These are phyloP conservation scores for Pedinophyceae sp. DNA, from an alignment of 139 green algal genomes.

Conservation along the genomic window DNA sequence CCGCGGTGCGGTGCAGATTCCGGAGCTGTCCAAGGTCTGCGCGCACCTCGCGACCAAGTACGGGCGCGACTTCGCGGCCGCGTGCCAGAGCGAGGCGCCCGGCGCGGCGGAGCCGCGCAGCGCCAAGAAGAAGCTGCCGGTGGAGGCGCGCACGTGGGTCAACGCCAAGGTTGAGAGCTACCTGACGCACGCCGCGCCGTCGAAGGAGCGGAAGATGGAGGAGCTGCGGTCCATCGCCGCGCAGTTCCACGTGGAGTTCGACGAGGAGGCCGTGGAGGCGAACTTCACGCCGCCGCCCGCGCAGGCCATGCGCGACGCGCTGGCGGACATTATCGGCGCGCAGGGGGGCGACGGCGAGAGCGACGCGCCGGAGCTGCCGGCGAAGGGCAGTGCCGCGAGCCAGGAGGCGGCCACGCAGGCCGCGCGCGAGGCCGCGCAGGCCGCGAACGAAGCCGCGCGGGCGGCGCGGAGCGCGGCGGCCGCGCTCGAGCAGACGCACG, in stretches of 20 bases:
- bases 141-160: neutral
- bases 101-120: neutral
- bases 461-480: no score
- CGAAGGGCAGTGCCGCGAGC: no score
- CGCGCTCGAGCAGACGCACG: no score
- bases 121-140: neutral
- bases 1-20: neutral
- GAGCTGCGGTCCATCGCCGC: neutral
- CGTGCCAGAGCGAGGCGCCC: neutral
- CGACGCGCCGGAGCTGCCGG: no score
- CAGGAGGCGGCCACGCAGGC: no score
- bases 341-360: no score
- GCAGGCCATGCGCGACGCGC: no score
- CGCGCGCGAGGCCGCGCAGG: no score
- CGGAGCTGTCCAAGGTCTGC: neutral
- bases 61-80: neutral
- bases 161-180: neutral
- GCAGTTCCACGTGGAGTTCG: neutral
- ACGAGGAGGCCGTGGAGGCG: no score
- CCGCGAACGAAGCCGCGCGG: no score
- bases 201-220: neutral
- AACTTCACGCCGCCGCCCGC: no score
- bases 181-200: neutral
- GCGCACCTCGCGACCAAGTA: neutral
- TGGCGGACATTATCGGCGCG: no score